Conservation (phyloP, 768 basidiomycete species). For the Tylopilus subfusipes region DNA sequence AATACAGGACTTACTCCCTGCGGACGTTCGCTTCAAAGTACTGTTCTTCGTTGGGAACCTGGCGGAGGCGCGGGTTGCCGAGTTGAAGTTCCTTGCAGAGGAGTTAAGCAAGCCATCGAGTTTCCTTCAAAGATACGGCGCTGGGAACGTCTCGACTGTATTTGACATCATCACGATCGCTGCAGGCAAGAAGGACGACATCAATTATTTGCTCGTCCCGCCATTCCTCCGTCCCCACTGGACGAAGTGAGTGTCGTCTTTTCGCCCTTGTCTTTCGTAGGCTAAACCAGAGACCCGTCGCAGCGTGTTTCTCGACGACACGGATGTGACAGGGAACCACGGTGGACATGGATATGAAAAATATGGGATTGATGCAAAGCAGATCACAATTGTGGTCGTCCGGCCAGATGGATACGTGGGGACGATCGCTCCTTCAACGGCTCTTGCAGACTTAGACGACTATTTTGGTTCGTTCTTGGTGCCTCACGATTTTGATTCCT, state of each 20-base stretch:
- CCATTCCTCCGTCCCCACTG: conserved; percentile 37
- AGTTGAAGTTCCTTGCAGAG: conserved; percentile 26
- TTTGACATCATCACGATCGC: conserved; percentile 32
- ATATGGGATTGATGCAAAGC: conserved; percentile 31
- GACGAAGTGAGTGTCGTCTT: conserved; percentile 38
- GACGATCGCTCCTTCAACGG: conserved; percentile 28
- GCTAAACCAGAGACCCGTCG: not conserved
- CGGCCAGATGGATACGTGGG: conserved; percentile 43
- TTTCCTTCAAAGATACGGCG: conserved; percentile 30
- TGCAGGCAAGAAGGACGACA: conserved; percentile 30
- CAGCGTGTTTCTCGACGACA: conserved; percentile 38
- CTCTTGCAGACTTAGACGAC: conserved; percentile 21
- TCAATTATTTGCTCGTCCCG: conserved; percentile 36
- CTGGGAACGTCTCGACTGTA: conserved; percentile 19
- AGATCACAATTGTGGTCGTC: conserved; percentile 35
- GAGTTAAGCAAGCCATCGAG: conserved; percentile 24
- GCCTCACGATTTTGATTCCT: not conserved
- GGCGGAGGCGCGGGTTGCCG: conserved; percentile 16
- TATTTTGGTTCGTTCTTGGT: conserved; percentile 52
- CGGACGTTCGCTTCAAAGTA: conserved; percentile 39
- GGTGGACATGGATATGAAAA: conserved; percentile 35
- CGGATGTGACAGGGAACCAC: conserved; percentile 26
- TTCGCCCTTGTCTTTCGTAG: not conserved
- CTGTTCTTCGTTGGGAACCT: conserved; percentile 34
- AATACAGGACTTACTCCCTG: conserved; percentile 38